Evolutionary conservation across 2,329 filamentous ascomycete species (phyloP).

Genomic region (Calcarisporium arbuscula): DNA sequence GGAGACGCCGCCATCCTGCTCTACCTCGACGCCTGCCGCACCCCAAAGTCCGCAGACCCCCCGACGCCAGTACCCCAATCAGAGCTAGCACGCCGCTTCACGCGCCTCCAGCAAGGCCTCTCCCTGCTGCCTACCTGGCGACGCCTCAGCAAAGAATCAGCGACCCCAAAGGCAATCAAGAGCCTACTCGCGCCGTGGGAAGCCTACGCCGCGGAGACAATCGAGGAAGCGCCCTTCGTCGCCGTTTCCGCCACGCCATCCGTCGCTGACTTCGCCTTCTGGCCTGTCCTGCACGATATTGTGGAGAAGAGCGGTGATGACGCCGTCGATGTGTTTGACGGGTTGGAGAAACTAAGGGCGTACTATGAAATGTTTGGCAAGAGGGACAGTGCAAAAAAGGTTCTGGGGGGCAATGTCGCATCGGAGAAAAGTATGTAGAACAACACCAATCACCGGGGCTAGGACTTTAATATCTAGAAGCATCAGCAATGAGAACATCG

Average conservation of each 20-base stretch:
- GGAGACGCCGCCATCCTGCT: constrained; percentile 49
- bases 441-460: too few relatives aligned
- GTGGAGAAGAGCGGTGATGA: constrained; percentile 25
- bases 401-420: constrained; percentile 11
- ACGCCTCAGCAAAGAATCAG: constrained; percentile 7
- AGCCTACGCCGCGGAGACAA: constrained; percentile 17
- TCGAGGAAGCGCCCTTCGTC: constrained; percentile 33
- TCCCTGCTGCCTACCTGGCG: constrained; percentile 31
- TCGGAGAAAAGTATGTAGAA: not conserved
- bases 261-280: constrained; percentile 51
- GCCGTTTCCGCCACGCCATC: constrained; percentile 33
- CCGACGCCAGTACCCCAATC: constrained; percentile 14
- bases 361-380: constrained; percentile 30
- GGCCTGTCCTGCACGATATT: constrained; percentile 47
- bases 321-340: constrained; percentile 20
- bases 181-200: constrained; percentile 36
- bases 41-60: constrained; percentile 13
- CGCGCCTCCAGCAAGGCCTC: constrained; percentile 34
- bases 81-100: constrained; percentile 30
- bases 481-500: too few relatives aligned
- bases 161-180: constrained; percentile 16
- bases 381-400: constrained; percentile 16
- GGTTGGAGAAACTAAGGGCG: constrained; percentile 21
- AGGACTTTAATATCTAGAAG: too few relatives aligned
- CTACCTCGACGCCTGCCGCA: constrained; percentile 52